These are phyloP conservation scores for Saccharomycopsis sp. DNA, from an alignment of 805 yeast genomes.

Conservation along the genomic window DNA sequence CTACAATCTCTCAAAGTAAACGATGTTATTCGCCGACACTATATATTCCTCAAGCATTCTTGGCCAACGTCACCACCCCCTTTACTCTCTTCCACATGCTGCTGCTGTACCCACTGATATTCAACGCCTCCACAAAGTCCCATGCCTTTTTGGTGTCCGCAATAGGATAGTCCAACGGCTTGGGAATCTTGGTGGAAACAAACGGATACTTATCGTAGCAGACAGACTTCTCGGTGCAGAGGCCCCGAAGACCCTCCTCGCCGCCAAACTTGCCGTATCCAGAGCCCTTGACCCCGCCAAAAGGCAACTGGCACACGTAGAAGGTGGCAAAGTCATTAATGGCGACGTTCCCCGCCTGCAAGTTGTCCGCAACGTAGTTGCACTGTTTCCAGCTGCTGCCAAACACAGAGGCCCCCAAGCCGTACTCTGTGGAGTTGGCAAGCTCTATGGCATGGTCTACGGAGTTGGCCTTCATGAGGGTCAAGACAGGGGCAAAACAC, in stretches of 20 bases:
- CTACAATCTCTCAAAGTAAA: too few species aligned
- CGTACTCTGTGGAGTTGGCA: constrained; percentile 82
- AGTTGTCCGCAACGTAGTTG: constrained; percentile 51
- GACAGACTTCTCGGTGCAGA: constrained; percentile 80
- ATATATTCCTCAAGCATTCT: constrained; percentile 8
- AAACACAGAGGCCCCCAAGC: constrained; percentile 88
- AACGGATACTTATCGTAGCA: constrained; percentile 79
- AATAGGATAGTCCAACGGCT: constrained; percentile 88
- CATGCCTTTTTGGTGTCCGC: constrained; percentile 76
- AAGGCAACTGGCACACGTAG: constrained; percentile 92
- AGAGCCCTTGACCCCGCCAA: constrained; percentile 89
- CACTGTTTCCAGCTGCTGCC: constrained; percentile 52
- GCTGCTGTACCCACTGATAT: constrained; percentile 75
- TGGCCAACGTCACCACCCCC: constrained; percentile 45
- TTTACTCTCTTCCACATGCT: constrained; percentile 64
- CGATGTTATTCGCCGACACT: too few species aligned
- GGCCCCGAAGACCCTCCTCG: constrained; percentile 88
- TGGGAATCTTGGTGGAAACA: constrained; percentile 78
- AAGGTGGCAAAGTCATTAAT: constrained; percentile 97
- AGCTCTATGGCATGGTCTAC: constrained; percentile 64
- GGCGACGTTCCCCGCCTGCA: constrained; percentile 88
- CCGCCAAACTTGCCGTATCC: constrained; percentile 99
- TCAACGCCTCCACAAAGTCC: constrained; percentile 77
- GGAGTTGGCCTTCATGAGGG: constrained; percentile 64
- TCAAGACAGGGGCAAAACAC: constrained; percentile 89